Evolutionary conservation across 441 rosid species (phyloP).

Genomic region (Euphorbia celastroides): DNA sequence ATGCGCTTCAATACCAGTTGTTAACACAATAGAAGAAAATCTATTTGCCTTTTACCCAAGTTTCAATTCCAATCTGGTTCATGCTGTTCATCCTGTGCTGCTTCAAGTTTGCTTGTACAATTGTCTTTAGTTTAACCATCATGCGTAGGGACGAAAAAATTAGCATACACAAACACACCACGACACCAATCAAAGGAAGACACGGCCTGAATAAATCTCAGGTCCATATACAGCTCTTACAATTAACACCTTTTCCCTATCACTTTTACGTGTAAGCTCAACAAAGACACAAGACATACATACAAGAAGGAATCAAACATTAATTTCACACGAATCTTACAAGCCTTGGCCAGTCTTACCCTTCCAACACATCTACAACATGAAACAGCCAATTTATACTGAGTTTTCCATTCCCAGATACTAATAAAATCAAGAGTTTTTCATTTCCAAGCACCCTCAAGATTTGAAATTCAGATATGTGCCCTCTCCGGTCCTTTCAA

Average conservation of each 20-base stretch:
- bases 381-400: slow-evolving; percentile 12
- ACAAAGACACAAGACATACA: slow-evolving; percentile 5
- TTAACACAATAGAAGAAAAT: background rate
- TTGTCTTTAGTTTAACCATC: background rate
- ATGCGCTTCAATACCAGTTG: background rate
- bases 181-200: background rate
- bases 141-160: background rate
- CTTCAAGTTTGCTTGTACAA: background rate
- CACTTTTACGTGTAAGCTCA: background rate
- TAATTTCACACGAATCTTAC: slow-evolving; percentile 5
- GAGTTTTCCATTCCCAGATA: slow-evolving; percentile 13
- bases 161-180: background rate
- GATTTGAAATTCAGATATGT: background rate
- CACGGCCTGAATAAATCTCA: background rate
- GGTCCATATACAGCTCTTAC: background rate
- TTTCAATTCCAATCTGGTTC: too few relatives aligned
- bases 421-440: background rate
- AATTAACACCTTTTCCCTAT: slow-evolving; percentile 1
- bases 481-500: slow-evolving; percentile 20
- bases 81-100: too few relatives aligned
- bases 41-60: too few relatives aligned
- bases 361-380: slow-evolving; percentile 18
- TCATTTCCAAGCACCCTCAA: background rate
- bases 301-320: slow-evolving; percentile 3
- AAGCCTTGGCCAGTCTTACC: slow-evolving; percentile 12